Percentiles rank a stretch among this genome's conserved stretches.
Conservation (phyloP, 2,329 filamentous ascomycete genomes). For the Amylocarpus encephaloides region DNA sequence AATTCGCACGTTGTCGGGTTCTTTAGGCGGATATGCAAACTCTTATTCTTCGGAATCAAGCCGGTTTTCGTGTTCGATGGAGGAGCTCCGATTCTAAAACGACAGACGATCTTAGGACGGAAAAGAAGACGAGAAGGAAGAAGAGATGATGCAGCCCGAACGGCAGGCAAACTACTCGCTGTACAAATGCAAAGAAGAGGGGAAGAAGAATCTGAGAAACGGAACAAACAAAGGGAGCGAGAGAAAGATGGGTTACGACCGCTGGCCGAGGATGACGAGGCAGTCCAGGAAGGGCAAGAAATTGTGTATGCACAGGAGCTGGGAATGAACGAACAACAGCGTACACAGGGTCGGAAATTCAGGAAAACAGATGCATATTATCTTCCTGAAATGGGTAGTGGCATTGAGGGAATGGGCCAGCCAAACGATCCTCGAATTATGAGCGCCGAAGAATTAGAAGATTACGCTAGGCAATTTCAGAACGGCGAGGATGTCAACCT, state of each 20-base stretch:
- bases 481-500: slow-evolving; percentile 83
- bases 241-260: slow-evolving; percentile 36
- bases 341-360: slow-evolving; percentile 68
- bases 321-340: slow-evolving; percentile 71
- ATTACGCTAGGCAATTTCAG: slow-evolving; percentile 89
- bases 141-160: slow-evolving; percentile 85
- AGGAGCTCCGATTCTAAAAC: slow-evolving; percentile 82
- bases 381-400: slow-evolving; percentile 73
- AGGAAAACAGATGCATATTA: slow-evolving; percentile 93
- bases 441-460: slow-evolving; percentile 88
- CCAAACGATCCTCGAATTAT: slow-evolving; percentile 93
- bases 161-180: slow-evolving; percentile 83
- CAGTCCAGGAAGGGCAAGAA: slow-evolving; percentile 58
- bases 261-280: slow-evolving; percentile 55
- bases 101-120: slow-evolving; percentile 77
- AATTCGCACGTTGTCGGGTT: slow-evolving; percentile 97
- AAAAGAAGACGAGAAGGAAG: slow-evolving; percentile 79
- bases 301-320: slow-evolving; percentile 90
- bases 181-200: slow-evolving; percentile 89
- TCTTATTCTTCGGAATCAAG: slow-evolving; percentile 92
- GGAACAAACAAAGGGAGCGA: slow-evolving; percentile 35
- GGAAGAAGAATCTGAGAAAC: slow-evolving; percentile 72
- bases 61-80: slow-evolving; percentile 98
- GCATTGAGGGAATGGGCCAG: slow-evolving; percentile 78
- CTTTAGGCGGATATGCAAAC: slow-evolving; percentile 96